Conservation (phyloP, 345 rosid species). For the Microcos paniculata region DNA sequence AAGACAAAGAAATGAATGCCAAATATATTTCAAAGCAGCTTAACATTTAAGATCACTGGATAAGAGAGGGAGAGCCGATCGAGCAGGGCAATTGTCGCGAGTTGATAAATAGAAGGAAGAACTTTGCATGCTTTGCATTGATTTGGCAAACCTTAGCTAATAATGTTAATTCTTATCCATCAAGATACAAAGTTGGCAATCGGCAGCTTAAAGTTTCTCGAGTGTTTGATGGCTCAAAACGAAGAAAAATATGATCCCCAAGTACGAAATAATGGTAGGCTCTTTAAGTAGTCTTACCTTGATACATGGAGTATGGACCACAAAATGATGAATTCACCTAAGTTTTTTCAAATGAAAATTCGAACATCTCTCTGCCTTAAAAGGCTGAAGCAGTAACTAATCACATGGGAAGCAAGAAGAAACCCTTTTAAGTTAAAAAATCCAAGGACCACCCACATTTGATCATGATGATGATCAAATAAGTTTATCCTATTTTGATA, state of each 20-base stretch:
- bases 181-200: background rate
- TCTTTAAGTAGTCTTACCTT: background rate
- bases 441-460: conserved; percentile 23
- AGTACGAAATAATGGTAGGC: no score
- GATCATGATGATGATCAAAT: background rate
- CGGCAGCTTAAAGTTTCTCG: background rate
- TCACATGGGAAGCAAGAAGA: conserved; percentile 7
- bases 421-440: background rate
- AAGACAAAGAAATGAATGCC: no score
- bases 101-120: background rate
- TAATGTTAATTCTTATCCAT: background rate
- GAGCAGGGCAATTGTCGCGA: background rate
- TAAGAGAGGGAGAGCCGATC: no score
- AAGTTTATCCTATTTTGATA: background rate
- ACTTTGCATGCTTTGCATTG: no score
- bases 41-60: background rate
- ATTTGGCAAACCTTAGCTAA: background rate
- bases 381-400: conserved; percentile 10
- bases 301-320: conserved; percentile 17
- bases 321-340: conserved; percentile 19
- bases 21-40: background rate
- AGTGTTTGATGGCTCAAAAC: background rate
- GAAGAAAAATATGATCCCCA: background rate
- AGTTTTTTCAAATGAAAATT: background rate
- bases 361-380: background rate